A percentile compares a stretch with the other conserved stretches of the same genome.
phyloP scores from a whole-genome alignment of 2,329 filamentous ascomycete species.

The Trichoderma harzianum region DNA sequence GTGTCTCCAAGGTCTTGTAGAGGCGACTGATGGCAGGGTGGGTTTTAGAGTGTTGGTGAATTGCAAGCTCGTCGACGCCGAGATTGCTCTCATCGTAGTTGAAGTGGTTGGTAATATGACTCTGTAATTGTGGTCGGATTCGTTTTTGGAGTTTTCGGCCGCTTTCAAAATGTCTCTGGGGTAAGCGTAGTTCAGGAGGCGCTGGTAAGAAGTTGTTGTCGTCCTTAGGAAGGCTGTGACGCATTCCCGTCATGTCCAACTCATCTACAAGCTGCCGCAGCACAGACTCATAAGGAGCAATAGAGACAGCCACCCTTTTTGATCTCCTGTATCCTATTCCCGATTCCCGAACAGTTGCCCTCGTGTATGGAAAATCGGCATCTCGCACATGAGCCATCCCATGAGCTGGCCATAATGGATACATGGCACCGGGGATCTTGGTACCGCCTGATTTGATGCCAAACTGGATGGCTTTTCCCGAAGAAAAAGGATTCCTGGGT shows the following conservation, averaged over 20 bases:
- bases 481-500: slow-evolving; percentile 28
- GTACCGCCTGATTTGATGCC: slow-evolving; percentile 44
- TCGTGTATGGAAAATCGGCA: slow-evolving; percentile 10
- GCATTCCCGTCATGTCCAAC: slow-evolving; percentile 29
- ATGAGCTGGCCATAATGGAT: slow-evolving; percentile 69
- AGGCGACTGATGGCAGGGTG: slow-evolving; percentile 61
- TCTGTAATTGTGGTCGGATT: slow-evolving; percentile 45
- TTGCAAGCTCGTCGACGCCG: slow-evolving; percentile 37
- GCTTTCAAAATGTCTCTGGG: slow-evolving; percentile 55
- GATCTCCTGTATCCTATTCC: slow-evolving; percentile 39
- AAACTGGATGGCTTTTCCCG: slow-evolving; percentile 36
- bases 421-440: slow-evolving; percentile 62
- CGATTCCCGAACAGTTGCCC: background rate
- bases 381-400: slow-evolving; percentile 64
- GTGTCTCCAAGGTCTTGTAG: slow-evolving; percentile 56
- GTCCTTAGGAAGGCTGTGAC: slow-evolving; percentile 29
- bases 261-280: slow-evolving; percentile 30
- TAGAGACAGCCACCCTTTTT: slow-evolving; percentile 45
- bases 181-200: slow-evolving; percentile 51
- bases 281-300: slow-evolving; percentile 43
- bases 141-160: slow-evolving; percentile 51
- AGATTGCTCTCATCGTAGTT: slow-evolving; percentile 21
- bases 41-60: slow-evolving; percentile 22
- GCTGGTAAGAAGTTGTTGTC: slow-evolving; percentile 42
- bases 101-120: slow-evolving; percentile 19